Percentiles rank a stretch among this genome's conserved stretches.
phyloP scores from a whole-genome alignment of 176 grass and related monocot genomes.

The Chrysopogon serrulatus region DNA sequence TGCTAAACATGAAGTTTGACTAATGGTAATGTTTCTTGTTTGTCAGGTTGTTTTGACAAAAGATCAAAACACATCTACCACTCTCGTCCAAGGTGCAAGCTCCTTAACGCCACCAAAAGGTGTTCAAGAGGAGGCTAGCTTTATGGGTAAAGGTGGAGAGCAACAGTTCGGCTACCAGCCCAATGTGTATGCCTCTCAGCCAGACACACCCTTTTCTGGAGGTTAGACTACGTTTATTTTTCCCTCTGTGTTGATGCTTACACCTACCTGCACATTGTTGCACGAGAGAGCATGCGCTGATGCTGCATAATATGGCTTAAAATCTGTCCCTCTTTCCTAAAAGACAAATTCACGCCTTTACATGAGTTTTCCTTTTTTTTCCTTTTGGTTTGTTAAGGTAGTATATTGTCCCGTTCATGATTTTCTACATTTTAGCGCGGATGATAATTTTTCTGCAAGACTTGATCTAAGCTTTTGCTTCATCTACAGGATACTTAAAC shows the following conservation, averaged over 20 bases:
- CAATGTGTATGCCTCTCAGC: constrained; percentile 33
- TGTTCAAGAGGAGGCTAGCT: constrained; percentile 15
- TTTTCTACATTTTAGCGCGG: not conserved
- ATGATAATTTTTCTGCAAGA: not conserved
- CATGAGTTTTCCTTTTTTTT: not conserved
- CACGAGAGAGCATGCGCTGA: not conserved
- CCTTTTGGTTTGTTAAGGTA: not conserved
- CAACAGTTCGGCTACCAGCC: constrained; percentile 18
- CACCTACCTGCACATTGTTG: not conserved
- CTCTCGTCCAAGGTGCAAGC: not conserved
- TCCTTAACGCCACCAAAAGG: constrained; percentile 7
- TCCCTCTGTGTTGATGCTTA: constrained; percentile 5
- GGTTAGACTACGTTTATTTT: constrained; percentile 29
- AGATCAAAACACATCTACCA: constrained; percentile 10
- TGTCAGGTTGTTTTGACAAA: constrained; percentile 29
- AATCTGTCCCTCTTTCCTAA: no score
- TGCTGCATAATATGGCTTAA: not conserved
- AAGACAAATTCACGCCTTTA: not conserved
- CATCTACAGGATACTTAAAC: constrained; percentile 32
- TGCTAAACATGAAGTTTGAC: not conserved
- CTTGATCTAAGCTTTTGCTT: constrained; percentile 12
- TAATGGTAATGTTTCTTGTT: not conserved
- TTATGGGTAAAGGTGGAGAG: constrained; percentile 34
- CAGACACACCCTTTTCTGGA: constrained; percentile 37
- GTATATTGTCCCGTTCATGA: not conserved